These are phyloP conservation scores for Penicillium sp. DNA, from an alignment of 2,329 filamentous ascomycete genomes.

Conservation along the genomic window DNA sequence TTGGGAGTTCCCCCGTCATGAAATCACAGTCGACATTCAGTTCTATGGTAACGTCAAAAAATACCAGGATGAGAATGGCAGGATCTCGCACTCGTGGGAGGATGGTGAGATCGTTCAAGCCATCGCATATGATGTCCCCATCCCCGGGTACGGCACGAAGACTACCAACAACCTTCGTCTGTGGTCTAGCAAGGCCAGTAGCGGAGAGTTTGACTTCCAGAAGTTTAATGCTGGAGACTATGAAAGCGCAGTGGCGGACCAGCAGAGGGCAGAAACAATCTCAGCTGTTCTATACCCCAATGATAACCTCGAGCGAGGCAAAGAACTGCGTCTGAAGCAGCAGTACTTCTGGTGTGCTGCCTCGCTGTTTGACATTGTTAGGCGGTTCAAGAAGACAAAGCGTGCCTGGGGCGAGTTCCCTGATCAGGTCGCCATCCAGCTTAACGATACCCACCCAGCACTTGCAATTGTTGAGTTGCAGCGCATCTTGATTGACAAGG, in stretches of 20 bases:
- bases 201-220: constrained; percentile 97
- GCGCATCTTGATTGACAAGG: constrained; percentile 83
- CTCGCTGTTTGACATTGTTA: constrained; percentile 92
- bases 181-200: constrained; percentile 96
- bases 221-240: constrained; percentile 99
- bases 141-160: constrained; percentile 83
- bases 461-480: constrained; percentile 94
- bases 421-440: constrained; percentile 92
- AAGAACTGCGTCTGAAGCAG: constrained; percentile 96
- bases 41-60: constrained; percentile 88
- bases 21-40: constrained; percentile 94
- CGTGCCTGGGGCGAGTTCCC: constrained; percentile 88
- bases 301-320: constrained; percentile 92
- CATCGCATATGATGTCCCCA: constrained; percentile 87
- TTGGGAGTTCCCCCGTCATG: constrained; percentile 96
- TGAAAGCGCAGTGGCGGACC: constrained; percentile 95
- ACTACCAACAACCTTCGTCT: constrained; percentile 96
- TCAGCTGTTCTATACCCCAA: constrained; percentile 97
- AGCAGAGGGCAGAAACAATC: constrained; percentile 98
- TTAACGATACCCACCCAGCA: constrained; percentile 97
- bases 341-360: constrained; percentile 99
- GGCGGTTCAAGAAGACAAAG: constrained; percentile 96
- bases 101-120: constrained; percentile 90
- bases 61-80: constrained; percentile 71
- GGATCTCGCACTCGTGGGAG: constrained; percentile 75